Evolutionary conservation across 805 yeast species (phyloP), one percentile per base, ranked within the genome.

Genomic region (Sugiyamaella boreocaroliniensis): DNA sequence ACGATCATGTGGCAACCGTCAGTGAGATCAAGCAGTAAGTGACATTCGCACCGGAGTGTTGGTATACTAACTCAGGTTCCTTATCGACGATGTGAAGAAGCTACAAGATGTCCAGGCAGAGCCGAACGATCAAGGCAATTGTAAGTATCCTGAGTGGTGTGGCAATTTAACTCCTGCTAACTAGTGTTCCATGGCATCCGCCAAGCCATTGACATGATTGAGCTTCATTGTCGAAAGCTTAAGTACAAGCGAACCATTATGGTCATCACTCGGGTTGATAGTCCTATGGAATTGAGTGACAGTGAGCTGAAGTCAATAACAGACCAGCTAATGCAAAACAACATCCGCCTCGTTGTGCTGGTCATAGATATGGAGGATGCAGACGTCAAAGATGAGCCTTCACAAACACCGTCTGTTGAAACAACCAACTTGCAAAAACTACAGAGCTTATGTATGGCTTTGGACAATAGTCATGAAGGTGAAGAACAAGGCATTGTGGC

Each of bases 161-260:
- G 11, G 3, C 37, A 37, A 16, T 20, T 6, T 14, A 37, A 32
- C 22, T 18, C 34, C 22, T 18, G 44, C 20, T 19, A 45, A 14
- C 56, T 55, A 45, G 53, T 50, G 7, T 19, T 65, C 43, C 42
- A 46, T 43, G 54, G 49, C 45, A 55, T 75, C 18, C 59, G 68
- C 8, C 64, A 71, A 26, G 76, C 75, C 0, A 58, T 71, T n/a
- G 69, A 66, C 14, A 54, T 68, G 43, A 68, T 74, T 55, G 43
- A 34, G 19, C 47, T 45, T 15, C 56, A 54, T 40, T 60, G 68
- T 47, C 50, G 58, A 37, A 55, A 59, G 11, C 55, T 59, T 34
- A 70, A 70, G 51, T 76, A 65, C 55, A 63, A 57, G 5, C 64
- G 77, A 52, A 72, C 69, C 43, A 55, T 76, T 6, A 67, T 71